Percentiles rank a stretch among this genome's conserved stretches.
These are phyloP conservation scores for Exophiala sp. DNA, from an alignment of 2,329 filamentous ascomycete species.

Conservation along the genomic window DNA sequence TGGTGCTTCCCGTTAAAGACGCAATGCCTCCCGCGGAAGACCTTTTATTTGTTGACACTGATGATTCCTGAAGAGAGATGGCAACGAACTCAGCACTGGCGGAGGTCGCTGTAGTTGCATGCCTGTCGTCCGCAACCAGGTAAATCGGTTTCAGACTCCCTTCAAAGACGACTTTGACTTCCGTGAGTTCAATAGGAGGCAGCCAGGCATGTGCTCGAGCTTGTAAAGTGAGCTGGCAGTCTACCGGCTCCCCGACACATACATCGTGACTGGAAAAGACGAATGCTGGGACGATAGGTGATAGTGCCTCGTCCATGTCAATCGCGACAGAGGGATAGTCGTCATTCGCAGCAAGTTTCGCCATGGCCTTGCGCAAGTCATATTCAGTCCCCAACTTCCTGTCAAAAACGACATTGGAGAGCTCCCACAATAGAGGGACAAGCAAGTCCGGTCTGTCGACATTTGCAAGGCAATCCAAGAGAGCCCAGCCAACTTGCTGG, in stretches of 20 bases:
- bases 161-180: conserved; percentile 52
- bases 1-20: conserved; percentile 54
- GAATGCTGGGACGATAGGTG: conserved; percentile 49
- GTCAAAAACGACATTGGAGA: conserved; percentile 42
- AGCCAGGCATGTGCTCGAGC: conserved; percentile 48
- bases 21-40: conserved; percentile 35
- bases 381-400: conserved; percentile 38
- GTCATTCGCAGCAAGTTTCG: conserved; percentile 31
- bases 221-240: conserved; percentile 53
- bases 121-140: conserved; percentile 35
- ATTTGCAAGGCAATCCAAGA: conserved; percentile 52
- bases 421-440: conserved; percentile 56
- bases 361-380: conserved; percentile 35
- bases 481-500: conserved; percentile 50
- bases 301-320: conserved; percentile 46
- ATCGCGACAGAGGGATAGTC: conserved; percentile 47
- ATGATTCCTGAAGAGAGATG: conserved; percentile 35
- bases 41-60: conserved; percentile 31
- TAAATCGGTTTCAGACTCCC: conserved; percentile 46
- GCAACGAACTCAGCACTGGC: conserved; percentile 32
- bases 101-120: conserved; percentile 26
- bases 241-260: conserved; percentile 57
- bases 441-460: conserved; percentile 47
- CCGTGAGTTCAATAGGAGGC: conserved; percentile 46
- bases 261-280: conserved; percentile 54